phyloP scores from a whole-genome alignment of 106 monocot species.

The Xerophyta viscosa region DNA sequence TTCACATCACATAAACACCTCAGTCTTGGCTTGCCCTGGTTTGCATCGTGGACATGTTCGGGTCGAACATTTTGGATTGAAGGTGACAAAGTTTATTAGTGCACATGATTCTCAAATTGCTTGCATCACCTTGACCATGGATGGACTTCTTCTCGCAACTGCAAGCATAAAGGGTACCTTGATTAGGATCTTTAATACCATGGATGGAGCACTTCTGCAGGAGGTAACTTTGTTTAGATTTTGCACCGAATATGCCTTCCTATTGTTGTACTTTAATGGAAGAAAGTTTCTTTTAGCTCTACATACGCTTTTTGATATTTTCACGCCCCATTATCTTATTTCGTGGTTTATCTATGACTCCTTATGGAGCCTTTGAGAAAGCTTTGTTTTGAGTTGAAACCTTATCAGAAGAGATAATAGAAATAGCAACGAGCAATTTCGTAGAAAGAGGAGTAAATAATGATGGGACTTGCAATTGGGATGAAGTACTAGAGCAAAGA shows the following conservation, averaged over 20 bases:
- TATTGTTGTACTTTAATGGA: too few relatives aligned
- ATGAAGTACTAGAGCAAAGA: too few relatives aligned
- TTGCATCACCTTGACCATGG: constrained; percentile 73
- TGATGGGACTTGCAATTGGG: too few relatives aligned
- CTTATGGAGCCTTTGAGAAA: too few relatives aligned
- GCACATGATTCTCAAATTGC: constrained; percentile 87
- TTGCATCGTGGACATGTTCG: constrained; percentile 61
- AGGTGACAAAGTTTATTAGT: constrained; percentile 69
- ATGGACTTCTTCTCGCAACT: constrained; percentile 92
- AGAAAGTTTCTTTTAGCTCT: too few relatives aligned
- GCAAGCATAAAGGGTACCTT: constrained; percentile 89
- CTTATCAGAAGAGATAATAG: too few relatives aligned
- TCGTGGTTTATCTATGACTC: too few relatives aligned
- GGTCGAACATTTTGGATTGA: constrained; percentile 85
- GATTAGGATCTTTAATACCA: constrained; percentile 95
- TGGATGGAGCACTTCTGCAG: constrained; percentile 85
- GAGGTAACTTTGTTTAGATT: constrained; percentile 44
- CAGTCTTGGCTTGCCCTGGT: constrained; percentile 80
- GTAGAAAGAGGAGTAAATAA: too few relatives aligned
- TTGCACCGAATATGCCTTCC: background rate
- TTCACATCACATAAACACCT: constrained; percentile 68
- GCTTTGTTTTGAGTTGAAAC: too few relatives aligned
- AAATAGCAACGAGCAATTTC: too few relatives aligned
- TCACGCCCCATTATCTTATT: too few relatives aligned
- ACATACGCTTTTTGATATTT: too few relatives aligned